Base-by-base conservation (phyloP, 1,284 basidiomycete genomes). In the Leccinum solheimii region DNA sequence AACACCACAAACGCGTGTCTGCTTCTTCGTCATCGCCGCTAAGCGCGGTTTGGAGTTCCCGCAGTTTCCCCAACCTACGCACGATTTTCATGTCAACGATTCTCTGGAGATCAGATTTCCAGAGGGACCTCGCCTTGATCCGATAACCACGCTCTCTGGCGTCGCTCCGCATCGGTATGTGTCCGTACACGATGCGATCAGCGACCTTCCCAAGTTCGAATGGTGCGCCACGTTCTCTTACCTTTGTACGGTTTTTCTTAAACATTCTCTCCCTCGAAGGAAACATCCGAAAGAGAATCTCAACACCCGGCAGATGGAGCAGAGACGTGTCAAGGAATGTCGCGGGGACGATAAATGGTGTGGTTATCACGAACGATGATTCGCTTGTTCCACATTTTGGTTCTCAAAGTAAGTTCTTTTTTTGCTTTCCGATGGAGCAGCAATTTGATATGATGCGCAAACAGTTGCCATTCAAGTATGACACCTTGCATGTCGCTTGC, bases 1-100 rank as follows among this genome's bases (percentile, higher is more conserved):
- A 2, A 80, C 86, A 1, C 90, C 91, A 1, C 91, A 92, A 72
- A 72, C 78, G 3, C 81, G 91, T 1, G 75, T 86, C 34, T 82
- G 90, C 0, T 91, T 92, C 72, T 88, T 92, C 72, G 74, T 91
- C 3, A 72, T 90, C 55, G 90, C 86, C 3, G 82, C 90, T 5
- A 76, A 79, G 34, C 72, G 78, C 5, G 83, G 81, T 0, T 61
- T 75, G 55, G 79, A 81, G 0, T 75, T 92, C 2, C 89, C 90
- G 0, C 72, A 80, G 0, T 70, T 91, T n/a, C 91, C 90, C 1
- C 80, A 85, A 57, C 87, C 89, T 0, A 86, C 87, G 1, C 89
- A 93, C 61, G 78, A 85, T 60, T 89, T 88, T 63, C 82, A 82
- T 0, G 57, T 70, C 0, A 56, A 70, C 4, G 78, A 82, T 32